A percentile compares a stretch with the other conserved stretches of the same genome.
Evolutionary conservation across 306 rosid genomes (phyloP).

Genomic region (Corylus avellana): DNA sequence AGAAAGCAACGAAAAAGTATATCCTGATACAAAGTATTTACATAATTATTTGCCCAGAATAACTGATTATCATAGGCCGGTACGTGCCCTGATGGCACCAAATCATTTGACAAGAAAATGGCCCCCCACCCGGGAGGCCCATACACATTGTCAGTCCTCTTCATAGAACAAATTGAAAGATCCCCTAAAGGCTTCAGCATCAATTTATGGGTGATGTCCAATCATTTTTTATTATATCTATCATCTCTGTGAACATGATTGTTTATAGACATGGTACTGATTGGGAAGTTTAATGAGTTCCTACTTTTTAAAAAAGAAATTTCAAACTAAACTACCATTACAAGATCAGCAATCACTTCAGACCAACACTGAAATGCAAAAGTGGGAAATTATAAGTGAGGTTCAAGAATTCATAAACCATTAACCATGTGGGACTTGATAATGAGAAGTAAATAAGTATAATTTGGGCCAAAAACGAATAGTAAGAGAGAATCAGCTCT

Average conservation of each 20-base stretch:
- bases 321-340: neutral
- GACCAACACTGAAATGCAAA: neutral
- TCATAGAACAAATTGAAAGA: neutral
- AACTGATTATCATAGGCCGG: neutral
- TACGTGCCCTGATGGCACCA: neutral
- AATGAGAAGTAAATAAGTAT: neutral
- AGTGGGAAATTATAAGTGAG: neutral
- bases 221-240: neutral
- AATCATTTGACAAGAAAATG: neutral
- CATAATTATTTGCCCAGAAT: neutral
- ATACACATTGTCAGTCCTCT: neutral
- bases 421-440: neutral
- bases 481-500: slow-evolving; percentile 24
- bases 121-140: neutral
- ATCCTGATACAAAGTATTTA: neutral
- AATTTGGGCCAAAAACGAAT: neutral
- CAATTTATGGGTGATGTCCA: neutral
- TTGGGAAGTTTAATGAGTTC: neutral
- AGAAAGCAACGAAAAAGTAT: neutral
- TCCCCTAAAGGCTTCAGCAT: neutral
- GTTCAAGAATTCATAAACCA: neutral
- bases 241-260: neutral
- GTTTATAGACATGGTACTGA: neutral
- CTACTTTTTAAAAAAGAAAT: neutral
- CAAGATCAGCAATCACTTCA: neutral